Evolutionary conservation across 2,329 filamentous ascomycete genomes (phyloP).

Genomic region (Penicillium hordei): DNA sequence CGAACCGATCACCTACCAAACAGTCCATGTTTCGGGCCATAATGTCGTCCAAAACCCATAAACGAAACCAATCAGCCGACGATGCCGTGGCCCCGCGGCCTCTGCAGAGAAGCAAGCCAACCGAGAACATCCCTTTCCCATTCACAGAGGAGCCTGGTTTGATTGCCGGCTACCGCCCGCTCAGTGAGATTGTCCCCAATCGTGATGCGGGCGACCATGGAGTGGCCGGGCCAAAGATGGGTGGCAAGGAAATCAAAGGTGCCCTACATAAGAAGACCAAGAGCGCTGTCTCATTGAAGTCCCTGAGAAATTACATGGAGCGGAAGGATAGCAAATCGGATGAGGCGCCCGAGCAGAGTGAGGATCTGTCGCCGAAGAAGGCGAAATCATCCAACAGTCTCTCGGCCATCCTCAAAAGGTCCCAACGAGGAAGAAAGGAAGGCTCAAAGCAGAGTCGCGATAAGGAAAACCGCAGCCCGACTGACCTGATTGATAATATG

Average conservation of each 20-base stretch:
- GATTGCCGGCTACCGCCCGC: slow-evolving; percentile 32
- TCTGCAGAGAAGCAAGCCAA: slow-evolving; percentile 45
- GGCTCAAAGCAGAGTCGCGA: slow-evolving; percentile 58
- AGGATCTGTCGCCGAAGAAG: slow-evolving; percentile 60
- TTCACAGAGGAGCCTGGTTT: slow-evolving; percentile 53
- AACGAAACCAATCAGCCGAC: slow-evolving; percentile 46
- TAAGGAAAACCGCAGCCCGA: slow-evolving; percentile 78
- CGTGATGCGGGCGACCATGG: slow-evolving; percentile 31
- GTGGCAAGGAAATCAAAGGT: slow-evolving; percentile 38
- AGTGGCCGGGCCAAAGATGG: slow-evolving; percentile 37
- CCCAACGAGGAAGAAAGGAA: slow-evolving; percentile 65
- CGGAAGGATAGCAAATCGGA: slow-evolving; percentile 43
- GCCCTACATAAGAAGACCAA: slow-evolving; percentile 55
- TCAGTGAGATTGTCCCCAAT: slow-evolving; percentile 43
- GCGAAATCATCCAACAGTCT: slow-evolving; percentile 81
- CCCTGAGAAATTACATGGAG: slow-evolving; percentile 48
- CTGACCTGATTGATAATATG: slow-evolving; percentile 45
- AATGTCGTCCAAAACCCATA: slow-evolving; percentile 52
- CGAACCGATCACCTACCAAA: slow-evolving; percentile 35
- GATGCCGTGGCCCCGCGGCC: slow-evolving; percentile 25
- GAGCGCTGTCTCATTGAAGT: slow-evolving; percentile 55
- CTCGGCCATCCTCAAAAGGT: slow-evolving; percentile 71
- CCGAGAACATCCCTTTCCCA: slow-evolving; percentile 40
- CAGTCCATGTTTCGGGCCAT: slow-evolving; percentile 55
- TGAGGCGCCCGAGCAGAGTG: slow-evolving; percentile 35